Base-by-base conservation (phyloP, 2,329 filamentous ascomycete species). In the Fusarium virguliforme region DNA sequence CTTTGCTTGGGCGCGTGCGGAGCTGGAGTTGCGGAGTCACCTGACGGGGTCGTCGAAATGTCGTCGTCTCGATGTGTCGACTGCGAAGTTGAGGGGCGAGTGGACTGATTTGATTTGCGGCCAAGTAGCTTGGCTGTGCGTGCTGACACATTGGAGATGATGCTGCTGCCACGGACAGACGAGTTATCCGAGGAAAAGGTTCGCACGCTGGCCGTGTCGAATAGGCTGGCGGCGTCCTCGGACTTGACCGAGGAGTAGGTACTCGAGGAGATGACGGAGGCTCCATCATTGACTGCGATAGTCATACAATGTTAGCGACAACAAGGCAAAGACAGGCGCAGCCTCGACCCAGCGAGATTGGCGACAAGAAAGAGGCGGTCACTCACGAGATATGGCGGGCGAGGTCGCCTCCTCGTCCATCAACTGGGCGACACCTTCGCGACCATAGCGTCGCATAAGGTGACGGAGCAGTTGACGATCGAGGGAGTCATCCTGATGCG, bases 181-280 rank as follows among this genome's bases (percentile, higher is more conserved):
- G 80, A 81, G 40, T 81, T 78, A 68, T 83, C 82, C 58, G 81
- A 83, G 30, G 81, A 83, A 54, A 79, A 79, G 28, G 81, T 79
- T 35, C 79, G 76, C 55, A 81, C 78, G 64, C 81, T 82, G 50
- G 74, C 75, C 8, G 74, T 73, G 57, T 83, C 81, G 66, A 81
- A 82, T 30, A 82, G 67, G 61, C 80, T 82, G 43, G 79, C 74
- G 12, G 76, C 72, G 41, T 81, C 79, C 50, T 82, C 80, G 26
- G 79, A 79, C 24, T 79, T 75, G 51, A 80, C 75, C 6, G 80
- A 81, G 7, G 80, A 80, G 26, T 75, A 76, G 22, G 79, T 79
- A 58, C 78, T 77, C 18, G 73, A 80, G 6, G 81, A 80, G 24
- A 81, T 67, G 34, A 80, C 73, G 30, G 80, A 82, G 9, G 79